These are phyloP conservation scores for Pythium rishiriense DNA, from an alignment of 352 stramenopile species.

Conservation along the genomic window DNA sequence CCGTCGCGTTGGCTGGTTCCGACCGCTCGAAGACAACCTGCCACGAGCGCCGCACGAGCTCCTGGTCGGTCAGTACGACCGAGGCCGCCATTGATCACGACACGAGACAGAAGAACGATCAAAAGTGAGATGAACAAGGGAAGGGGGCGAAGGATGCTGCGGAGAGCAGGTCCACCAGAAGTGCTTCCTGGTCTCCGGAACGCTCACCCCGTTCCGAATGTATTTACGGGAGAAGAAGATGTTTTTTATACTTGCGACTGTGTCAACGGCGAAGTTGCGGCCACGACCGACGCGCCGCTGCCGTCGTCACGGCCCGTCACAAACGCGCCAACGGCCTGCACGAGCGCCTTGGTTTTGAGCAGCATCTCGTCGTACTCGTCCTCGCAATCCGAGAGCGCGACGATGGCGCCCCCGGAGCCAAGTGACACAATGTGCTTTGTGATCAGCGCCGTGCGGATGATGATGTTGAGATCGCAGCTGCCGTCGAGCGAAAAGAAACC, in stretches of 20 bases:
- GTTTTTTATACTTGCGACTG: slow-evolving; percentile 12
- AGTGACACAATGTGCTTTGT: slow-evolving; percentile 81
- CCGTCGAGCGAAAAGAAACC: slow-evolving; percentile 96
- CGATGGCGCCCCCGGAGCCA: slow-evolving; percentile 95
- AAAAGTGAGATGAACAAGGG: too few relatives aligned
- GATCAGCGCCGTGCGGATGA: slow-evolving; percentile 96
- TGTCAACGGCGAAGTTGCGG: neutral
- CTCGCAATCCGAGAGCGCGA: slow-evolving; percentile 91
- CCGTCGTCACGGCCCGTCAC: slow-evolving; percentile 50
- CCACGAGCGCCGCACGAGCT: slow-evolving; percentile 24
- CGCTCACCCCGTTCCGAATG: slow-evolving; percentile 2
- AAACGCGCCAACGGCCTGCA: slow-evolving; percentile 56
- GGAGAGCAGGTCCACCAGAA: too few relatives aligned
- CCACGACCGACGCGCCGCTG: slow-evolving; percentile 33
- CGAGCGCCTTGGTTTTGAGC: slow-evolving; percentile 83
- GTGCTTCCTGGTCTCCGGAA: neutral
- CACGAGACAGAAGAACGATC: too few relatives aligned
- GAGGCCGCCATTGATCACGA: too few relatives aligned
- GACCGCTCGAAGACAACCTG: slow-evolving; percentile 11
- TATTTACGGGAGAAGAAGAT: slow-evolving; percentile 2
- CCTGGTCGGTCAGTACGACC: neutral
- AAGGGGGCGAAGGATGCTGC: slow-evolving; percentile 3
- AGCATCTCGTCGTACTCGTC: slow-evolving; percentile 95
- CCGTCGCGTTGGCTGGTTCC: neutral
- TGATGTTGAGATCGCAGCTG: slow-evolving; percentile 96